Evolutionary conservation across 352 stramenopile genomes (phyloP).

Genomic region (Phytophthora megakarya): DNA sequence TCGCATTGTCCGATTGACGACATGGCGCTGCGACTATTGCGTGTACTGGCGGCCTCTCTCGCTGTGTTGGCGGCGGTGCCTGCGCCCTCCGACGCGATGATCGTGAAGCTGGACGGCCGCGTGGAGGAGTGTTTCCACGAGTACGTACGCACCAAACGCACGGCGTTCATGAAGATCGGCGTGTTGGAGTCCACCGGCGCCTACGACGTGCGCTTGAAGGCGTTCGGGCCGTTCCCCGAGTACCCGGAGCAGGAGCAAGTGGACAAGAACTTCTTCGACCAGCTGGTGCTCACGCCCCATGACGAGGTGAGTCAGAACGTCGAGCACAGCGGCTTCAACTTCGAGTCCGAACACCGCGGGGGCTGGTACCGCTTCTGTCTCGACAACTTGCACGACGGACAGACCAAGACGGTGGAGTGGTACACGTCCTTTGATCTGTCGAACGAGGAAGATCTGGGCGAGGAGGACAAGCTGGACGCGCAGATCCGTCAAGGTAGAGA

Average conservation of each 20-base stretch:
- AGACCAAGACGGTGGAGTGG: constrained; percentile 77
- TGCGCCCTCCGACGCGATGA: constrained; percentile 47
- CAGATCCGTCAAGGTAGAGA: constrained; percentile 63
- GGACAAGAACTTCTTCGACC: constrained; percentile 79
- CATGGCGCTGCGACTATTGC: constrained; percentile 32
- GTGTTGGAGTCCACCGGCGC: constrained; percentile 70
- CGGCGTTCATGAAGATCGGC: constrained; percentile 80
- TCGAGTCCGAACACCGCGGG: constrained; percentile 81
- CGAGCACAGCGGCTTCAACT: constrained; percentile 88
- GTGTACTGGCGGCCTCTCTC: constrained; percentile 25
- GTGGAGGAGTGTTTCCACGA: constrained; percentile 83
- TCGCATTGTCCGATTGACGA: constrained; percentile 32
- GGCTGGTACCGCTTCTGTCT: constrained; percentile 89
- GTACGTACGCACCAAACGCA: constrained; percentile 86
- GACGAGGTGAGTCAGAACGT: constrained; percentile 74
- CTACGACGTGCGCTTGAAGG: constrained; percentile 81
- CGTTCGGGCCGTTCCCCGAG: constrained; percentile 66
- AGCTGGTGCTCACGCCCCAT: constrained; percentile 65
- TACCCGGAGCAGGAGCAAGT: constrained; percentile 53
- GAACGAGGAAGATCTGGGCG: constrained; percentile 72
- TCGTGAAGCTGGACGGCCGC: constrained; percentile 55
- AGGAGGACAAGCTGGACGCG: constrained; percentile 76
- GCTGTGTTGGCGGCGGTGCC: constrained; percentile 33
- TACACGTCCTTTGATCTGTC: constrained; percentile 84
- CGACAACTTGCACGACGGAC: constrained; percentile 74